Conservation (phyloP, 805 yeast genomes). For the Candida tammaniensis region DNA sequence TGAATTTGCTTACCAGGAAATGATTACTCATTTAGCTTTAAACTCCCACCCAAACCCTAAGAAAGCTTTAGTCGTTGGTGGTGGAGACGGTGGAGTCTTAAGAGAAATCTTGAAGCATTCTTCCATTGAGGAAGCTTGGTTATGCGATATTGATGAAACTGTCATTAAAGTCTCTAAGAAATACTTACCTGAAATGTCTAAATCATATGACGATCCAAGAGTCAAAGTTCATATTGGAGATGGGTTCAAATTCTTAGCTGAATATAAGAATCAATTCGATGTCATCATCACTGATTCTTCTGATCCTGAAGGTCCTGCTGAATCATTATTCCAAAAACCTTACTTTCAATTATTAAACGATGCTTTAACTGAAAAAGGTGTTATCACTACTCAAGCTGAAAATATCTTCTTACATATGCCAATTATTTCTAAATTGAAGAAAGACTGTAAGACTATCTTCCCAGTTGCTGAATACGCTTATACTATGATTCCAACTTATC, state of each 20-base stretch:
- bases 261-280: conserved; percentile 81
- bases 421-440: conserved; percentile 76
- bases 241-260: conserved; percentile 93
- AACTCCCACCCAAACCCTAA: conserved; percentile 94
- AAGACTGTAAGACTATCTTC: conserved; percentile 80
- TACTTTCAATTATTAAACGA: conserved; percentile 80
- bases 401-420: conserved; percentile 89
- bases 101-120: conserved; percentile 92
- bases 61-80: conserved; percentile 92
- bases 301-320: conserved; percentile 99
- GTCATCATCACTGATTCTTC: conserved; percentile 96
- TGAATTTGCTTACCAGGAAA: conserved; percentile 96
- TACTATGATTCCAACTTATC: conserved; percentile 93
- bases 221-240: conserved; percentile 90
- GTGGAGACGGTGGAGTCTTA: conserved; percentile 98
- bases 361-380: conserved; percentile 93
- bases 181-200: conserved; percentile 85
- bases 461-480: conserved; percentile 90
- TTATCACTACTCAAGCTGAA: conserved; percentile 92
- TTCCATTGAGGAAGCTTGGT: conserved; percentile 79
- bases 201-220: conserved; percentile 82
- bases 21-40: conserved; percentile 92
- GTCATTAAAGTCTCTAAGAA: conserved; percentile 84
- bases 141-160: conserved; percentile 94
- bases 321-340: conserved; percentile 84